Base-by-base conservation (phyloP, 495 filamentous ascomycete species). In the Poronia punctata region DNA sequence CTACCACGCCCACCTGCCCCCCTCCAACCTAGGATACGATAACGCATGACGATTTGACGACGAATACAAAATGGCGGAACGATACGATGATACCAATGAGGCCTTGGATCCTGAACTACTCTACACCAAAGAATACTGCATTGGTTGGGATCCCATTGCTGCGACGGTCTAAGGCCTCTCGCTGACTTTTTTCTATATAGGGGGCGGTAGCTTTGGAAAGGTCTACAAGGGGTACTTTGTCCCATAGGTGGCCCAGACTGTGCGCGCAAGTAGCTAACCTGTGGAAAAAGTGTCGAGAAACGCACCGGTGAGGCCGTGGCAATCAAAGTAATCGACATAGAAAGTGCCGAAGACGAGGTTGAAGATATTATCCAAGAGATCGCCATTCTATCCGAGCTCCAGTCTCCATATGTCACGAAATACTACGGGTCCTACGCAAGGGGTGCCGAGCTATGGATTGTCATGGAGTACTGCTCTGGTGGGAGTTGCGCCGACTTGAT, bases 281-380 rank as follows among this genome's bases (percentile, higher is more conserved):
- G n/a, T 1, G 28, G 1, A 14, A 0, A 37, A 21, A 94, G 86
- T 17, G 81, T 95, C 34, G 85, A 95, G 62, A 86, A 82, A 52
- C 75, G 82, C 3, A 89, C 82, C 9, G 88, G 87, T 31, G 80
- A 88, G 59, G 78, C 86, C 9, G 87, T 95, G 9, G 89, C 88
- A 15, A 95, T 94, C 66, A 99, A 96, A 58, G 74, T 95, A 46
- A 96, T 99, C 59, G 92, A 99, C 53, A 88, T 99, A 48, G 92
- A 99, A 62, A 92, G 87, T 60, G 92, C 88, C 54, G 92, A 96
- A 63, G 92, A 99, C 54, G 92, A 99, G 60, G 92, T 99, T 33
- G 87, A 94, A 61, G 92, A 99, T 62, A 97, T 99, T 54, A 95
- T 97, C 53, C 87, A 95, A 53, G 92, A 99, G 61, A 97, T 99